These are phyloP conservation scores for Aegle marmelos DNA, from an alignment of 345 rosid species.

Conservation along the genomic window DNA sequence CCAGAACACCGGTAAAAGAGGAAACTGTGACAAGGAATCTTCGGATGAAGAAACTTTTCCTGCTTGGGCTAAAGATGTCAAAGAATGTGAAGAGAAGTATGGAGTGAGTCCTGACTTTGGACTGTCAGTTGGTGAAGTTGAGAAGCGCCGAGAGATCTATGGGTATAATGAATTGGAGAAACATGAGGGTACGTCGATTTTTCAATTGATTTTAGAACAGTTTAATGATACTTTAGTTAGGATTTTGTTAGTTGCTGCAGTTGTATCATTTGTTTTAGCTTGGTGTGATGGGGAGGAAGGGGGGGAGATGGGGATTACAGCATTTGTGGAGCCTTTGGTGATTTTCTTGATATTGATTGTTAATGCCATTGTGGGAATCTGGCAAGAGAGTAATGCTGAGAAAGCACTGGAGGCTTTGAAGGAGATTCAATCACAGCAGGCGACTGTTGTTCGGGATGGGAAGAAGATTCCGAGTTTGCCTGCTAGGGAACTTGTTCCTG, in stretches of 20 bases:
- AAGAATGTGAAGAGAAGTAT: constrained; percentile 59
- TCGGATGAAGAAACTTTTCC: constrained; percentile 36
- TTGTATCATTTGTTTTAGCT: constrained; percentile 76
- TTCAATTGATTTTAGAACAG: constrained; percentile 68
- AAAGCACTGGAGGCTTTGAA: constrained; percentile 90
- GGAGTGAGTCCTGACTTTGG: constrained; percentile 47
- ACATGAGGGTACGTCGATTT: constrained; percentile 63
- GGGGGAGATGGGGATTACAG: constrained; percentile 81
- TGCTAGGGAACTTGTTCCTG: constrained; percentile 86
- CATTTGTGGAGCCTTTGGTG: constrained; percentile 93
- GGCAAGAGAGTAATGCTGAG: constrained; percentile 94
- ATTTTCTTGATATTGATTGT: constrained; percentile 88
- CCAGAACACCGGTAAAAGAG: constrained; percentile 38
- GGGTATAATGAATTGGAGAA: constrained; percentile 86
- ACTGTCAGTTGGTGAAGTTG: constrained; percentile 48
- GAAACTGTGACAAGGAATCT: constrained; percentile 15
- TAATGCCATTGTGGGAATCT: constrained; percentile 82
- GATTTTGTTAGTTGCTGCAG: constrained; percentile 73
- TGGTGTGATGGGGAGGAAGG: constrained; percentile 83
- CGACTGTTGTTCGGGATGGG: constrained; percentile 68
- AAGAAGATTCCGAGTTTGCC: constrained; percentile 40
- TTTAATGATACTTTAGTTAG: constrained; percentile 84
- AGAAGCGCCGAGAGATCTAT: constrained; percentile 44
- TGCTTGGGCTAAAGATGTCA: constrained; percentile 66
- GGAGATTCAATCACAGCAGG: constrained; percentile 87